These are phyloP conservation scores for Eurotiales sp. DNA, from an alignment of 2,329 filamentous ascomycete species.

Conservation along the genomic window DNA sequence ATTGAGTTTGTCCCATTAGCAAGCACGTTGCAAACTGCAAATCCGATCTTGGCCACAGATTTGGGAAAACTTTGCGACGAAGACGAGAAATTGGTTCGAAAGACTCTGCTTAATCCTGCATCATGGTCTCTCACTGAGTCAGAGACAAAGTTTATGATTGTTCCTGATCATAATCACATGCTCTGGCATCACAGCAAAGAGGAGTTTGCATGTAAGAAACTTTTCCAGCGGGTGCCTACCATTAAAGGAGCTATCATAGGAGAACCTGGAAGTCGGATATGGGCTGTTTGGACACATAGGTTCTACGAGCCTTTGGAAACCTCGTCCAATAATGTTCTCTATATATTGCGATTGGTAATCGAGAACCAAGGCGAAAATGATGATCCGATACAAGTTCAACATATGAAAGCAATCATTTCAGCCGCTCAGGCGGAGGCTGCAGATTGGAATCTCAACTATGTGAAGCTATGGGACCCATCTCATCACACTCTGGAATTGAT, in stretches of 20 bases:
- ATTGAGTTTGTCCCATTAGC: constrained; percentile 16
- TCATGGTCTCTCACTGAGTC: neutral
- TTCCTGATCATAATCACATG: constrained; percentile 23
- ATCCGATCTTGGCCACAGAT: neutral
- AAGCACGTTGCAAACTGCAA: neutral
- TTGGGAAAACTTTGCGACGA: neutral
- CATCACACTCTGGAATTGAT: constrained; percentile 11
- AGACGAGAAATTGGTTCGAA: neutral
- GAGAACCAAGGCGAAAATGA: neutral
- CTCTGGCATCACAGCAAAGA: constrained; percentile 23
- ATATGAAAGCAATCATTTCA: constrained; percentile 19
- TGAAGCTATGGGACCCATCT: constrained; percentile 23
- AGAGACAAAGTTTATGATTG: constrained; percentile 16
- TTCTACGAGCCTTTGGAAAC: constrained; percentile 19
- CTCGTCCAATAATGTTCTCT: neutral
- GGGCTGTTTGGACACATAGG: constrained; percentile 23
- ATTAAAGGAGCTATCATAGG: constrained; percentile 22
- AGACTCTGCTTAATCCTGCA: neutral
- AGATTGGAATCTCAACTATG: constrained; percentile 18
- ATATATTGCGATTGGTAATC: neutral
- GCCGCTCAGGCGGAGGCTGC: constrained; percentile 22
- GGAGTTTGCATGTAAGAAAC: constrained; percentile 18
- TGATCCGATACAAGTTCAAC: constrained; percentile 6
- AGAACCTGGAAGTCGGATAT: constrained; percentile 18
- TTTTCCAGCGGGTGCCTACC: constrained; percentile 16